These are phyloP conservation scores for Nigrospora osmanthi DNA, from an alignment of 2,329 filamentous ascomycete genomes.

Conservation along the genomic window DNA sequence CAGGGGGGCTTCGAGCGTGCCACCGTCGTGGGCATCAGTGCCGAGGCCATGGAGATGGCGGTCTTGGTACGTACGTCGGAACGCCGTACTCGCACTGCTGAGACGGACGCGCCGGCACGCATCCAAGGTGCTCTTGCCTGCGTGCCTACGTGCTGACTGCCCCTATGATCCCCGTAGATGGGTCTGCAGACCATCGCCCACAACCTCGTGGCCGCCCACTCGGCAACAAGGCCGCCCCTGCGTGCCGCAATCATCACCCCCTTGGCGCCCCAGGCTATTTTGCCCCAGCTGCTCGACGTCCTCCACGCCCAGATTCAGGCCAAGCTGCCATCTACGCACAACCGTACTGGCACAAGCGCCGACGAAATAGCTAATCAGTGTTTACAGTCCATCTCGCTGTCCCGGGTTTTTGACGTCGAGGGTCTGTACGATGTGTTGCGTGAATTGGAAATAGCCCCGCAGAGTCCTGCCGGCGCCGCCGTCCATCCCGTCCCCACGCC, in stretches of 20 bases:
- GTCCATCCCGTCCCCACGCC: too few species aligned
- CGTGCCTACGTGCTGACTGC: neutral
- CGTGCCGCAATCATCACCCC: slow-evolving; percentile 40
- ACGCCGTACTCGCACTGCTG: too few species aligned
- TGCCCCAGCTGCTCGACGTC: slow-evolving; percentile 32
- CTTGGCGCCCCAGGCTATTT: slow-evolving; percentile 29
- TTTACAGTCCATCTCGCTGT: slow-evolving; percentile 44
- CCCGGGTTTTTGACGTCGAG: slow-evolving; percentile 50
- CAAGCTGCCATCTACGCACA: slow-evolving; percentile 8
- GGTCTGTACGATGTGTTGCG: slow-evolving; percentile 49
- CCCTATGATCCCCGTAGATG: slow-evolving; percentile 16
- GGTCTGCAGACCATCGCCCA: slow-evolving; percentile 39
- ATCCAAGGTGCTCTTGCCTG: too few species aligned
- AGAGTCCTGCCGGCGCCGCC: neutral
- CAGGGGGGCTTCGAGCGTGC: slow-evolving; percentile 40
- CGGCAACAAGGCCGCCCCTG: neutral
- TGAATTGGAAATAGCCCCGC: slow-evolving; percentile 31
- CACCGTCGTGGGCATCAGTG: slow-evolving; percentile 43
- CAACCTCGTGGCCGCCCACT: slow-evolving; percentile 22
- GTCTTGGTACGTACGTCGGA: slow-evolving; percentile 28
- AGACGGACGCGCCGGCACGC: too few species aligned
- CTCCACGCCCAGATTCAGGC: slow-evolving; percentile 25
- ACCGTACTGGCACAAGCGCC: slow-evolving; percentile 7
- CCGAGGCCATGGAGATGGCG: slow-evolving; percentile 41
- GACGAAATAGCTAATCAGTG: slow-evolving; percentile 20